These are phyloP conservation scores for Mortierella sp. DNA, from an alignment of 371 early-diverging fungal species.

Conservation along the genomic window DNA sequence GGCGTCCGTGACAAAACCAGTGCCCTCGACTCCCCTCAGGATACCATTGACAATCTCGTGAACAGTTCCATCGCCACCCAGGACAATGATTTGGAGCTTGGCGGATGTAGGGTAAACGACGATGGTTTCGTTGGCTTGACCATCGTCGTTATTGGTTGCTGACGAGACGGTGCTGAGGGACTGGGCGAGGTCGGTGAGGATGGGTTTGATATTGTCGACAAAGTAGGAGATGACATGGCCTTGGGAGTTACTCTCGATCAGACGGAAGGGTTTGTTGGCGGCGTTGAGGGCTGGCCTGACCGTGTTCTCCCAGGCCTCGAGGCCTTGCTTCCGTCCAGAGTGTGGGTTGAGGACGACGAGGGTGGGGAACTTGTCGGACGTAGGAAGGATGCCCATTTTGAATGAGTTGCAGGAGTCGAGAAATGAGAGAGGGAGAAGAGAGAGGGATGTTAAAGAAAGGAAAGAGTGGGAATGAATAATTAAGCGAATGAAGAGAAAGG, in stretches of 20 bases:
- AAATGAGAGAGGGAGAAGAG: not conserved
- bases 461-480: no score
- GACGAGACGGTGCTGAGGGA: slow-evolving; percentile 20
- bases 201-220: slow-evolving; percentile 41
- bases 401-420: not conserved
- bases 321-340: slow-evolving; percentile 42
- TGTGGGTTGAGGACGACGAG: slow-evolving; percentile 51
- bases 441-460: no score
- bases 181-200: slow-evolving; percentile 48
- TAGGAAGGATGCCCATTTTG: slow-evolving; percentile 47
- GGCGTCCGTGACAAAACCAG: slow-evolving; percentile 33
- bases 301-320: slow-evolving; percentile 17
- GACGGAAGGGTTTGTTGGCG: slow-evolving; percentile 28
- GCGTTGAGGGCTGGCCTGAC: slow-evolving; percentile 37
- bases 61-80: slow-evolving; percentile 54
- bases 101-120: slow-evolving; percentile 26
- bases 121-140: not conserved
- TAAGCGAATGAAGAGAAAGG: not conserved
- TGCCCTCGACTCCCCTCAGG: slow-evolving; percentile 37
- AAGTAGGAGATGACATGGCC: slow-evolving; percentile 43
- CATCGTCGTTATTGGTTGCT: not conserved
- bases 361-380: slow-evolving; percentile 37
- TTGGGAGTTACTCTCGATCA: slow-evolving; percentile 39
- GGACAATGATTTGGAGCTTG: slow-evolving; percentile 43
- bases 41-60: slow-evolving; percentile 55